A percentile compares a stretch with the other conserved stretches of the same genome.
These are phyloP conservation scores for Phytophthora parvispora DNA, from an alignment of 352 stramenopile species.

Conservation along the genomic window DNA sequence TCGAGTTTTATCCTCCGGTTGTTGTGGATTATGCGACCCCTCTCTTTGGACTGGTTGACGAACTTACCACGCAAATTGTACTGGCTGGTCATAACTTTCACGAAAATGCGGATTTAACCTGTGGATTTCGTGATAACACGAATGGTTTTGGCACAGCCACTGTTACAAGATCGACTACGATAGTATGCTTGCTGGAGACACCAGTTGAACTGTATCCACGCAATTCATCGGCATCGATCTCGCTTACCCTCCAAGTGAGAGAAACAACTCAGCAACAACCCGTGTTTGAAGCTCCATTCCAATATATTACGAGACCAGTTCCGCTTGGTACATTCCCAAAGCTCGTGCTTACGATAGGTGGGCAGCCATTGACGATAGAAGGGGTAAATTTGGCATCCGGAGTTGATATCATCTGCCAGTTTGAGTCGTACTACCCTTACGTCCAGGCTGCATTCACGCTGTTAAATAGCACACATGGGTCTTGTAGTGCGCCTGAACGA, in stretches of 20 bases:
- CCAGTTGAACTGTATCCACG: not conserved
- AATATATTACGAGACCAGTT: constrained; percentile 23
- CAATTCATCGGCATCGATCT: constrained; percentile 25
- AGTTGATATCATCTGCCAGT: constrained; percentile 25
- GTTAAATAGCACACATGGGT: constrained; percentile 39
- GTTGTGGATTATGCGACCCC: constrained; percentile 33
- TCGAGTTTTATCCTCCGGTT: constrained; percentile 11
- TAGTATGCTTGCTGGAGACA: constrained; percentile 19
- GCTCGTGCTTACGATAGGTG: constrained; percentile 12
- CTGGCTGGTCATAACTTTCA: constrained; percentile 43
- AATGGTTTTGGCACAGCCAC: not conserved
- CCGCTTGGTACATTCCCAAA: constrained; percentile 9
- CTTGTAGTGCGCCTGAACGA: constrained; percentile 42
- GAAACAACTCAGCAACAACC: constrained; percentile 27
- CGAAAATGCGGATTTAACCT: constrained; percentile 21
- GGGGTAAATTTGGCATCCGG: constrained; percentile 10
- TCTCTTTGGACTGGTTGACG: constrained; percentile 21
- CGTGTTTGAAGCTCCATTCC: constrained; percentile 40
- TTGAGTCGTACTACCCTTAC: constrained; percentile 33
- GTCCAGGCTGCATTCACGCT: constrained; percentile 25
- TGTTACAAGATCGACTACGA: constrained; percentile 9
- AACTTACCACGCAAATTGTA: constrained; percentile 17
- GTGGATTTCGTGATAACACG: constrained; percentile 18
- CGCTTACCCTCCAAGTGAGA: constrained; percentile 28
- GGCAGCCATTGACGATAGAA: constrained; percentile 19